Evolutionary conservation across 441 rosid species (phyloP).

Genomic region (Brassica balearica): DNA sequence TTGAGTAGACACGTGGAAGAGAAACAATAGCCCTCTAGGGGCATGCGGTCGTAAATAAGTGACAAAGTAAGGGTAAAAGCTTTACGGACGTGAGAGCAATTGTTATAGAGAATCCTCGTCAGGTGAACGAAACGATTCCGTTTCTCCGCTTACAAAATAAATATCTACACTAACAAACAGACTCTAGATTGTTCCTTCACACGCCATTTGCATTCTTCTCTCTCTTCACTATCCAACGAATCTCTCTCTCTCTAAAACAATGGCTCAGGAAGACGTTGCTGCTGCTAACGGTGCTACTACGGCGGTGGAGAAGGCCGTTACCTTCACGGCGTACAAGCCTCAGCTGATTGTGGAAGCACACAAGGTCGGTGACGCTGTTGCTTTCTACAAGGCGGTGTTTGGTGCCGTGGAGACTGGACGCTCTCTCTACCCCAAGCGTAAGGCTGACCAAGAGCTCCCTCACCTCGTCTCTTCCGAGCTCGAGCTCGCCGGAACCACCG

Average conservation of each 20-base stretch:
- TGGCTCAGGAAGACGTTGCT: constrained; percentile 57
- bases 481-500: constrained; percentile 60
- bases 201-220: constrained; percentile 30
- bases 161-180: too few relatives aligned
- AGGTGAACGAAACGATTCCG: constrained; percentile 53
- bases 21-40: neutral
- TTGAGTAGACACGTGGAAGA: too few relatives aligned
- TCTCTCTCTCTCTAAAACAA: constrained; percentile 32
- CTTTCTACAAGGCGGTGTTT: constrained; percentile 81
- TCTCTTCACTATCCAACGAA: constrained; percentile 11
- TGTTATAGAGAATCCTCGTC: constrained; percentile 41
- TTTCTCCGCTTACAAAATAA: constrained; percentile 62
- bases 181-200: neutral
- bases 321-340: constrained; percentile 63
- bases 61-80: constrained; percentile 18
- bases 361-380: constrained; percentile 74
- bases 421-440: constrained; percentile 78
- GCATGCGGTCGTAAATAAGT: constrained; percentile 46
- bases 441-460: constrained; percentile 92
- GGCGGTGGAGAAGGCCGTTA: constrained; percentile 47
- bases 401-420: constrained; percentile 75
- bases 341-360: constrained; percentile 80
- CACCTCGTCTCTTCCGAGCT: constrained; percentile 74
- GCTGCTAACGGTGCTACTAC: constrained; percentile 12
- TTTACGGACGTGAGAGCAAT: constrained; percentile 5